These are phyloP conservation scores for Apiospora kogelbergensis DNA, from an alignment of 2,329 filamentous ascomycete species.

Conservation along the genomic window DNA sequence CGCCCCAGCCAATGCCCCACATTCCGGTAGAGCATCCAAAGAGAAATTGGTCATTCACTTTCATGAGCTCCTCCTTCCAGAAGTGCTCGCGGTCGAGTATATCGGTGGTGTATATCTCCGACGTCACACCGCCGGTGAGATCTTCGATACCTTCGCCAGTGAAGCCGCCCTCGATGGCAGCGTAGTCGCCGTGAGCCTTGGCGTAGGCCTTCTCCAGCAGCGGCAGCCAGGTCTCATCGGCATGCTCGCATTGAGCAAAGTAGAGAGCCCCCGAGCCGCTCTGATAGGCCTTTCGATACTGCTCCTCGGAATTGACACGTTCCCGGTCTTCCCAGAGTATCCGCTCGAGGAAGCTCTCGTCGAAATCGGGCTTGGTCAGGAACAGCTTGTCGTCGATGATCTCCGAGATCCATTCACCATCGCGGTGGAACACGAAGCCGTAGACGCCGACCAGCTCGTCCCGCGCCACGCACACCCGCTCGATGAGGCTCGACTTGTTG, in stretches of 20 bases:
- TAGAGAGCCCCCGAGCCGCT: conserved; percentile 68
- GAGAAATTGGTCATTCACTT: conserved; percentile 76
- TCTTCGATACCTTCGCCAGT: conserved; percentile 59
- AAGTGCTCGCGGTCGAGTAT: conserved; percentile 75
- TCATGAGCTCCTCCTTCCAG: conserved; percentile 76
- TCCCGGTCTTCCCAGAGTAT: conserved; percentile 45
- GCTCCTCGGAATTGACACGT: conserved; percentile 52
- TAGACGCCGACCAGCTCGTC: conserved; percentile 78
- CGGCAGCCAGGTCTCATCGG: conserved; percentile 72
- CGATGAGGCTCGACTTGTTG: conserved; percentile 70
- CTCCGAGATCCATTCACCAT: conserved; percentile 69
- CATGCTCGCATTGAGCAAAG: conserved; percentile 67
- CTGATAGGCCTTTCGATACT: conserved; percentile 65
- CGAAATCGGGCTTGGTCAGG: conserved; percentile 59
- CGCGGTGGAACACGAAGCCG: conserved; percentile 81
- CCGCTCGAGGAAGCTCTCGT: conserved; percentile 54
- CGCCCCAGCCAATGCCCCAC: conserved; percentile 44
- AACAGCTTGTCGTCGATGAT: conserved; percentile 60
- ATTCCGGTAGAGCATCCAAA: conserved; percentile 60
- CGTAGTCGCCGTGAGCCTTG: conserved; percentile 74
- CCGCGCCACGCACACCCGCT: conserved; percentile 70
- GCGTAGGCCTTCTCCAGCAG: conserved; percentile 73
- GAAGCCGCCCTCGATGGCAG: conserved; percentile 69
- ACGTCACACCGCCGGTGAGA: conserved; percentile 65
- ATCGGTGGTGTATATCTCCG: conserved; percentile 64